Evolutionary conservation across 2,329 filamentous ascomycete genomes (phyloP).

Genomic region (Bipolaris oryzae): DNA sequence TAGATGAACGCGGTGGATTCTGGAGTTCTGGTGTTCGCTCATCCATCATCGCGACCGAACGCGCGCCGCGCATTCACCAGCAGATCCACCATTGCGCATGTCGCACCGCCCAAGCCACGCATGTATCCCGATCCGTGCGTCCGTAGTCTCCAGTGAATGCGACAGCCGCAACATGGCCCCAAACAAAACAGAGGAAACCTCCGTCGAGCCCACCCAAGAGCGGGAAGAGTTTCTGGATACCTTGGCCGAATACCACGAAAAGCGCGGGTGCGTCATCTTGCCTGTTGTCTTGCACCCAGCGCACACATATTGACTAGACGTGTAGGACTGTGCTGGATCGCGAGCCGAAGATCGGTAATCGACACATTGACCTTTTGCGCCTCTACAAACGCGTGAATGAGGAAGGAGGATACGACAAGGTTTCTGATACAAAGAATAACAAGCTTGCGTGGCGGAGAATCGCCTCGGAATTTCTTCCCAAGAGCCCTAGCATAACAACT

Average conservation of each 20-base stretch:
- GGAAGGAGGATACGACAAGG: constrained; percentile 83
- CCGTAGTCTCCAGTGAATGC: constrained; percentile 32
- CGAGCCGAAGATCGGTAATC: constrained; percentile 79
- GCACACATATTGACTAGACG: constrained; percentile 30
- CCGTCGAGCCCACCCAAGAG: constrained; percentile 62
- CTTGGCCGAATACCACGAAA: constrained; percentile 74
- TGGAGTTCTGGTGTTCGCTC: constrained; percentile 41
- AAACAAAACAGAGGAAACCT: constrained; percentile 50
- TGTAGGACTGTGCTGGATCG: constrained; percentile 73
- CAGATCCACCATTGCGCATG: constrained; percentile 32
- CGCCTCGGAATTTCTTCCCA: constrained; percentile 76
- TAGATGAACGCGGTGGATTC: constrained; percentile 26
- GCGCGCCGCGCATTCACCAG: constrained; percentile 39
- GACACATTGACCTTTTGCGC: constrained; percentile 76
- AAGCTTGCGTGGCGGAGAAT: constrained; percentile 86
- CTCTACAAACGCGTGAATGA: constrained; percentile 78
- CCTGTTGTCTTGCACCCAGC: constrained; percentile 27
- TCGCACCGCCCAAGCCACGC: constrained; percentile 26
- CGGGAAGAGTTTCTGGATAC: constrained; percentile 80
- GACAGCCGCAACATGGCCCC: constrained; percentile 55
- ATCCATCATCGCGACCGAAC: constrained; percentile 38
- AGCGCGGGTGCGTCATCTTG: constrained; percentile 65
- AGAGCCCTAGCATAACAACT: constrained; percentile 74
- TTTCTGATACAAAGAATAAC: constrained; percentile 69
- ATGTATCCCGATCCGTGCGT: constrained; percentile 27